Conservation (phyloP, 2,329 filamentous ascomycete species). For the Capronia coronata region DNA sequence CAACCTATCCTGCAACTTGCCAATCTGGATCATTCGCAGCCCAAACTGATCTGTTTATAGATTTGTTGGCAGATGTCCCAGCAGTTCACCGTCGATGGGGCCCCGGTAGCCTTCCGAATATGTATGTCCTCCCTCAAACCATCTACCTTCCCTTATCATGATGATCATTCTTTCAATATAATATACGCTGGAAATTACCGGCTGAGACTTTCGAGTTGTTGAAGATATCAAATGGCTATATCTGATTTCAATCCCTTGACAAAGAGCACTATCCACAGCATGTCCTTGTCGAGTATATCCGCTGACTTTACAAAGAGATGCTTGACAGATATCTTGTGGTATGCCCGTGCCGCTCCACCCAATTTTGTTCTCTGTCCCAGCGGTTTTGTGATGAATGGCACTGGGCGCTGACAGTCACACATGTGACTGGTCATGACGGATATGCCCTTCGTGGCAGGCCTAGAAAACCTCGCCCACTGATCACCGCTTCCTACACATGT, state of each 20-base stretch:
- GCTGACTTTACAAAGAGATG: conserved; percentile 11
- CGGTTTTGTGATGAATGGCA: conserved; percentile 76
- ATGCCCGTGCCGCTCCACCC: conserved; percentile 18
- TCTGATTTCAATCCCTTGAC: conserved; percentile 51
- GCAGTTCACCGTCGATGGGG: too few species aligned
- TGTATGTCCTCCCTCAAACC: conserved; percentile 12
- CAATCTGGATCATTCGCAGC: not conserved
- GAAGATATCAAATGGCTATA: conserved; percentile 82
- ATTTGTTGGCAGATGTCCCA: not conserved
- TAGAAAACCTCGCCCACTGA: conserved; percentile 99
- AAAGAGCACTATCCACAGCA: not conserved
- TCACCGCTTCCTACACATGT: conserved; percentile 1
- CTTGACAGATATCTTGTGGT: conserved; percentile 3
- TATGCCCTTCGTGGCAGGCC: conserved; percentile 91
- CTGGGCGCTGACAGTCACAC: conserved; percentile 79
- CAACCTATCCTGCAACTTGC: not conserved
- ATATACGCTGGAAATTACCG: conserved; percentile 95
- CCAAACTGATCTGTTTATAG: not conserved
- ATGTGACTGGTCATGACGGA: conserved; percentile 63
- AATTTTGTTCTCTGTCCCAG: not conserved
- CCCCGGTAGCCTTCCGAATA: too few species aligned
- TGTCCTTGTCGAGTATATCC: not conserved
- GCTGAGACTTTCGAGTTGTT: conserved; percentile 65
- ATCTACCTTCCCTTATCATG: conserved; percentile 39
- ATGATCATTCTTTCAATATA: conserved; percentile 52